phyloP scores from a whole-genome alignment of 2,329 filamentous ascomycete genomes.

The Colletotrichum sp. region DNA sequence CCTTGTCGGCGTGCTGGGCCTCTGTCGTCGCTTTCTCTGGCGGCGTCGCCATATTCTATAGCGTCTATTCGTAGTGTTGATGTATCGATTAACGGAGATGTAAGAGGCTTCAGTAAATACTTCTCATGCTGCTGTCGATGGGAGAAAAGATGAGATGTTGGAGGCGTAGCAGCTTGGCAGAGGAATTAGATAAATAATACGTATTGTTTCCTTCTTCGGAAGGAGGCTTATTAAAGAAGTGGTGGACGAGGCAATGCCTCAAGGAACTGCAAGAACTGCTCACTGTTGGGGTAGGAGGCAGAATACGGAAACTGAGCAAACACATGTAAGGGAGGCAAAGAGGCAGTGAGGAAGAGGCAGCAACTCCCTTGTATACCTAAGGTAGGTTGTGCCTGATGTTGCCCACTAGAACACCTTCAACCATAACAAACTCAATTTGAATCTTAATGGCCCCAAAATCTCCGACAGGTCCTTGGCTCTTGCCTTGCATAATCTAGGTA shows the following conservation, averaged over 20 bases:
- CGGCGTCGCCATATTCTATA: not conserved
- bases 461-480: not conserved
- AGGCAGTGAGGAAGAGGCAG: not conserved
- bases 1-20: constrained; percentile 9
- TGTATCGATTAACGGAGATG: not conserved
- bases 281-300: not conserved
- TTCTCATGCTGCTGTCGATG: not conserved
- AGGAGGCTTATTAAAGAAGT: not conserved
- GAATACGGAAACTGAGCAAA: not conserved
- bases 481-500: not conserved
- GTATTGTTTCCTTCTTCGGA: not conserved
- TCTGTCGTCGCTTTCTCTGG: not conserved
- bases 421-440: not conserved
- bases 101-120: not conserved
- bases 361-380: not conserved
- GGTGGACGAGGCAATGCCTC: not conserved
- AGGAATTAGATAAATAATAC: not conserved
- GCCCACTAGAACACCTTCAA: not conserved
- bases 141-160: not conserved
- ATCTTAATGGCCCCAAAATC: not conserved
- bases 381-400: not conserved
- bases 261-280: not conserved
- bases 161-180: not conserved
- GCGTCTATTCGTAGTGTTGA: not conserved
- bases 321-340: not conserved